Evolutionary conservation across 179 eudicot genomes (phyloP).

Genomic region (Heliamphora pulchella): DNA sequence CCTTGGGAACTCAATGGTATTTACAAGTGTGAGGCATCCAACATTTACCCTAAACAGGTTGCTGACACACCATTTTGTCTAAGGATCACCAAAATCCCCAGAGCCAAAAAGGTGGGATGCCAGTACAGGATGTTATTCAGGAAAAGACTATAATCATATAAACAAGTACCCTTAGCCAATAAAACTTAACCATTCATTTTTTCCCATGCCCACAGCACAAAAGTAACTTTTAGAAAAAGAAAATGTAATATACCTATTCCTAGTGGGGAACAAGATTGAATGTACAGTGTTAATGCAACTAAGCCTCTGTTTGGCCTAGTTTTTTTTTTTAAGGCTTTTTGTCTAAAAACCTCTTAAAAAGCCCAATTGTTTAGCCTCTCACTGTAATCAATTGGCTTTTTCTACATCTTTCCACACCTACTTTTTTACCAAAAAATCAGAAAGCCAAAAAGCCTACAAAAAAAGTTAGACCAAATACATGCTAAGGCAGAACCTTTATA

Average conservation of each 20-base stretch:
- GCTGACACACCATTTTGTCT: not conserved
- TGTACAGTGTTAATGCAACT: not conserved
- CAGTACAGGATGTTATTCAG: not conserved
- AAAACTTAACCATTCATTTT: constrained; percentile 4
- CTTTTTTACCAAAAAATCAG: too few species aligned
- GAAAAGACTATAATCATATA: not conserved
- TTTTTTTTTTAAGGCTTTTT: too few species aligned
- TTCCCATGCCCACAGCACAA: not conserved
- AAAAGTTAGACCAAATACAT: too few species aligned
- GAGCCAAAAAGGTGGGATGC: constrained; percentile 4
- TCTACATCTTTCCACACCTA: too few species aligned
- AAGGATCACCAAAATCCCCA: not conserved
- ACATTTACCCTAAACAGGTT: not conserved
- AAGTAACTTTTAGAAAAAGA: not conserved
- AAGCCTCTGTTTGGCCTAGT: not conserved
- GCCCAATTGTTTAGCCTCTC: too few species aligned
- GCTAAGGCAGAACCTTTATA: constrained; percentile 1
- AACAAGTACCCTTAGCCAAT: not conserved
- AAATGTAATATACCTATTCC: not conserved
- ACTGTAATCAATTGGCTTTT: too few species aligned
- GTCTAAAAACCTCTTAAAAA: too few species aligned
- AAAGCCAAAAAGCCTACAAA: too few species aligned
- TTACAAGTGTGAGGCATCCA: constrained; percentile 5
- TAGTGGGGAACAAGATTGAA: not conserved
- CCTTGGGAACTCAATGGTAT: not conserved